Evolutionary conservation across 2,329 filamentous ascomycete genomes (phyloP), one percentile per base, ranked within the genome.

Genomic region (Talaromyces pinophilus): DNA sequence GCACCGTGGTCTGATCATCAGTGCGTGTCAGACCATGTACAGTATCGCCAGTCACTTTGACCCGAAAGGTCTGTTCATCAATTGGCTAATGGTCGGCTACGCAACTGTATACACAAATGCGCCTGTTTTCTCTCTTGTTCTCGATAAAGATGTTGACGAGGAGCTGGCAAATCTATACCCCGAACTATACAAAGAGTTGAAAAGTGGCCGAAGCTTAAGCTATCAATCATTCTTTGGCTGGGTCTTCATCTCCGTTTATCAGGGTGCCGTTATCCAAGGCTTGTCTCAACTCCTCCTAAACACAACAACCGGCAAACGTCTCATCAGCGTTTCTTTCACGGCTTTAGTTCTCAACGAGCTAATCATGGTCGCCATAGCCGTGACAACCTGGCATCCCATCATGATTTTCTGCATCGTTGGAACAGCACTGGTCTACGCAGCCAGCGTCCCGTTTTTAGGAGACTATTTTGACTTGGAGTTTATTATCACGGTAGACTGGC

Each of bases 161-260:
- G 88, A 90, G 62, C 85, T 99, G 5, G 93, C 95, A 22, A 97
- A 95, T 71, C 85, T 99, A 4, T 99, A 99, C 76, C 96, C 95
- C 0, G 95, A 99, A 74, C 86, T 99, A 1, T 99, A 99, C 85
- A 96, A 96, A 76, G 96, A 99, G 77, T 84, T 99, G n/a, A 97
- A 94, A 0, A 87, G 88, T 0, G 94, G 94, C 10, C 89, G 91
- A 15, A 93, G 90, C 5, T 85, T 99, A 19, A 93, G 90, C 62
- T 98, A 98, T 79, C 88, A 90, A 64, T 97, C 93, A 11, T 99
- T 99, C 81, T 97, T 97, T 81, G 88, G 94, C 69, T 99, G 96
- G 96, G 92, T 98, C 5, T 84, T 93, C 17, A 92, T 99, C 11
- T 96, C 92, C 44, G 88, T 99, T 71, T 99, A 99, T 79, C 95